Conservation (phyloP, 495 filamentous ascomycete species). For the Letharia columbiana region DNA sequence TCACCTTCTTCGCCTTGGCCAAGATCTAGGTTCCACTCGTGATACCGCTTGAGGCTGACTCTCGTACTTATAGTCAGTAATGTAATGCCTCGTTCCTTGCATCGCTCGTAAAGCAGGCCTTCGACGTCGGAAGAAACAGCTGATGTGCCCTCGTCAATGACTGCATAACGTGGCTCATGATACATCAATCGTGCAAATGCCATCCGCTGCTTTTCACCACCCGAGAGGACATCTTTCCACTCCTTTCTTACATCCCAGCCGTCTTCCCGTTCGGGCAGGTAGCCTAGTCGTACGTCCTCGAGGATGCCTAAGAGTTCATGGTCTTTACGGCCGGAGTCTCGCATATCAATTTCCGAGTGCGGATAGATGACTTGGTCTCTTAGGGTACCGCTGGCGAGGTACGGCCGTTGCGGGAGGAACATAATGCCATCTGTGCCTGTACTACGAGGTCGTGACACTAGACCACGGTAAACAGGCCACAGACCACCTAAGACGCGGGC, state of each 20-base stretch:
- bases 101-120: conserved; percentile 82
- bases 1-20: conserved; percentile 55
- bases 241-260: conserved; percentile 96
- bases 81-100: conserved; percentile 87
- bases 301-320: conserved; percentile 64
- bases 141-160: conserved; percentile 91
- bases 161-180: conserved; percentile 87
- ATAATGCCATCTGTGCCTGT: conserved; percentile 87
- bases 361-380: conserved; percentile 98
- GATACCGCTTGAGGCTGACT: conserved; percentile 88
- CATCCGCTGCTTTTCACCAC: conserved; percentile 97
- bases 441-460: conserved; percentile 75
- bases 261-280: conserved; percentile 83
- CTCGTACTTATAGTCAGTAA: conserved; percentile 91
- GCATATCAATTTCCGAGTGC: conserved; percentile 91
- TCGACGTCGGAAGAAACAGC: conserved; percentile 93
- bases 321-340: conserved; percentile 65
- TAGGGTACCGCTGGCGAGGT: conserved; percentile 88
- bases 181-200: conserved; percentile 84
- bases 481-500: conserved; percentile 83
- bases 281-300: conserved; percentile 75
- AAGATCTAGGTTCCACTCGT: conserved; percentile 79
- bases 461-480: conserved; percentile 90
- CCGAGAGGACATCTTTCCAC: conserved; percentile 95
- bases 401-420: conserved; percentile 93